Percentiles rank a stretch among this genome's conserved stretches.
phyloP scores from a whole-genome alignment of 2,329 filamentous ascomycete genomes.

The Epichloe coenophiala region DNA sequence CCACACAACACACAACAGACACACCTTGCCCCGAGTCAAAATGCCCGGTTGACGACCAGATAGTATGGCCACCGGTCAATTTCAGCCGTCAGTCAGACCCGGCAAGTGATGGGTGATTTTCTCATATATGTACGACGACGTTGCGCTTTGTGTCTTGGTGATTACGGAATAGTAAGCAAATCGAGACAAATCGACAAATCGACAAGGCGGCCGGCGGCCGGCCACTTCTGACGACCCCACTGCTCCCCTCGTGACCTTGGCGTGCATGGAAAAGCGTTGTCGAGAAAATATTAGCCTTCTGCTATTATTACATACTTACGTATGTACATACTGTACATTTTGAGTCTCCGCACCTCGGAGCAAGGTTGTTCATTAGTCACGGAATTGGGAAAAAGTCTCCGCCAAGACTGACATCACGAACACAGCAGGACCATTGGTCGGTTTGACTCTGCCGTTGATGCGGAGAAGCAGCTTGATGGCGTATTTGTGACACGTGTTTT shows the following conservation, averaged over 20 bases:
- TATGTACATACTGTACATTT: too few species aligned
- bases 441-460: neutral
- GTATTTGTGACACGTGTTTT: neutral
- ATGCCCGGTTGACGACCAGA: neutral
- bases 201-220: neutral
- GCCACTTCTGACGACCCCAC: neutral
- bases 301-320: neutral
- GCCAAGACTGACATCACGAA: neutral
- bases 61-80: neutral
- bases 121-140: neutral
- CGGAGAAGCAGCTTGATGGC: neutral
- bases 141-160: neutral
- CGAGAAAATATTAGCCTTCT: neutral
- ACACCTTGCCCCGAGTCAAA: neutral
- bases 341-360: neutral
- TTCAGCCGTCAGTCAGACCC: neutral
- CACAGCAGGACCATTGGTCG: neutral
- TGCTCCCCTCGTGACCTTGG: neutral
- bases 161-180: too few species aligned
- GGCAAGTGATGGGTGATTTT: neutral
- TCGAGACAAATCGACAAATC: neutral
- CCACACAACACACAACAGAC: neutral
- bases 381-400: neutral
- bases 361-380: neutral
- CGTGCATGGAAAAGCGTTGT: neutral